Base-by-base conservation (phyloP, 2,329 filamentous ascomycete species). In the Scytalidium lignicola region DNA sequence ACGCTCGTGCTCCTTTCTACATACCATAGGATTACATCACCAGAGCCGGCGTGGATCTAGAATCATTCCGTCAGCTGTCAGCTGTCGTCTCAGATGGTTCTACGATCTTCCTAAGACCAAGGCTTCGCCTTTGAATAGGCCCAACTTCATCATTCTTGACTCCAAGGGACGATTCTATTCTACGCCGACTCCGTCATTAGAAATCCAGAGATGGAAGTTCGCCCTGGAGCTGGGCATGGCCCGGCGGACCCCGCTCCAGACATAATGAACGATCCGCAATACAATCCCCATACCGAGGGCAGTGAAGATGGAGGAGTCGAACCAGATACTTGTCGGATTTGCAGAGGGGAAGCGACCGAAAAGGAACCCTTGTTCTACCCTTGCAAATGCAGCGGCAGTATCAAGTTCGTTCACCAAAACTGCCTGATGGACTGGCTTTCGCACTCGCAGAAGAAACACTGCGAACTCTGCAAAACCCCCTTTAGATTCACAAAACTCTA, bases 401-500 rank as follows among this genome's bases (percentile, higher is more conserved):
- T 99, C 73, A 96, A 96, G 73, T 96, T 87, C 63, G 93, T 99
- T 53, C 93, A 99, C 67, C 93, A 99, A 70, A 88, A 95, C 66
- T 99, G 93, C 67, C 73, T 99, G 69, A 96, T 99, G 86, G 91
- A 97, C 70, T 99, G 93, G 93, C 77, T 99, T 19, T 92, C 90
- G 44, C 95, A 99, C 69, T 97, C 93, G 1, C 91, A 99, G 67
- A 99, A 99, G 80, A 97, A 97, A 69, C 88, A 99, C 74, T 99
- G 95, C 76, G 93, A 99, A 73, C 83, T 99, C 29, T 99, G 93
- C 82, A 99, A 99, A 74, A 99, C 93, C 2, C 85, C 91, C 0
- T 99, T 97, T 65, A 88, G 90, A 52, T 99, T 99, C 74, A 99
- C 93, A 47, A 99, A 99, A 70, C 80, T 99, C 37, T 99, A 99